Base-by-base conservation (phyloP, 73 alveolate genomes). In the Strombidium stylifer region DNA sequence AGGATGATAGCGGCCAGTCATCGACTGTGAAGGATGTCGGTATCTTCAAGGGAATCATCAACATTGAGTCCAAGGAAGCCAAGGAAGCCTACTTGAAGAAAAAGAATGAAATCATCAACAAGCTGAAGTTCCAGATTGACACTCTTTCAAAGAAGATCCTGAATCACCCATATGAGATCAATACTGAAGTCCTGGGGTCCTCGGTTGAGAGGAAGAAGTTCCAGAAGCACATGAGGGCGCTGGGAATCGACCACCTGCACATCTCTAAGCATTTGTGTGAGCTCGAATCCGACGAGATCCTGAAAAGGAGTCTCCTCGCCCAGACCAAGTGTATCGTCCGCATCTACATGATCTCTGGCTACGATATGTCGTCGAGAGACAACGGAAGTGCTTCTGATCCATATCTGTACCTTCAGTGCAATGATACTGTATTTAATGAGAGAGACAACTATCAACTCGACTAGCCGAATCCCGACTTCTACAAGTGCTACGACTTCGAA, bases 371-470 rank as follows among this genome's bases (percentile, higher is more conserved):
- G 1, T 85, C 90, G 41, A 93, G 81, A 68, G 98, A 93, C 56
- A 55, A 28, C 28, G 91, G 83, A 55, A 58, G 89, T 35, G 86
- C 77, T 69, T 78, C 92, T 49, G 99, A 94, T 73, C 99, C 99
- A 12, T 94, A 94, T 81, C 25, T 94, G 0, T 72, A 61, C 54
- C 82, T 94, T 41, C 84, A 77, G 64, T 73, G 87, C 10, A 94
- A 94, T 0, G 86, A 74, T 7, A 48, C 84, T 52, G 70, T 47
- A 23, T 65, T 87, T 47, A 77, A 91, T 52, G 97, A 87, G 41
- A 64, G 73, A 40, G 85, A 84, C 25, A 44, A 66, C 34, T 79
- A 71, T 53, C 54, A 59, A 56, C 69, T 64, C 25, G 94, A 94
- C 56, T 56, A 82, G 49, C 84, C 88, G 20, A 91, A 91, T 64